Conservation (phyloP, 2,329 filamentous ascomycete species). For the Botryotinia globosa region DNA sequence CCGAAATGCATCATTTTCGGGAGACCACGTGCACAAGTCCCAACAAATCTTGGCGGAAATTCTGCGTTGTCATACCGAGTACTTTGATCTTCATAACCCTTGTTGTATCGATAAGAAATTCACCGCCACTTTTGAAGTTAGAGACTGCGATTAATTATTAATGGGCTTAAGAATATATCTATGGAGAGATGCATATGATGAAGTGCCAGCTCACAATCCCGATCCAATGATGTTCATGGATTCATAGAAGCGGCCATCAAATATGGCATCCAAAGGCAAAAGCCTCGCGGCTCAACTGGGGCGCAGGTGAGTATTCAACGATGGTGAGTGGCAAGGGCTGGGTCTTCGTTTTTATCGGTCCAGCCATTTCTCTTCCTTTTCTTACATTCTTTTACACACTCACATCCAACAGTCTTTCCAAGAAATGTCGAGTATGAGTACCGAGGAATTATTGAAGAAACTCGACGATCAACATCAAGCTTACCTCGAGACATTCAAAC, state of each 20-base stretch:
- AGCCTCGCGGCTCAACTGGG: constrained; percentile 4
- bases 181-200: not conserved
- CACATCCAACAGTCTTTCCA: not conserved
- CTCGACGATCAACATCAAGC: constrained; percentile 34
- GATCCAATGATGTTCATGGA: constrained; percentile 3
- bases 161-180: not conserved
- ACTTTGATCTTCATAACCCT: not conserved
- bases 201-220: not conserved
- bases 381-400: constrained; percentile 7
- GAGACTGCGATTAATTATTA: not conserved
- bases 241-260: not conserved
- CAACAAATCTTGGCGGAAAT: not conserved
- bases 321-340: not conserved
- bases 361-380: constrained; percentile 2
- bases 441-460: constrained; percentile 30
- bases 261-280: not conserved
- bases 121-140: constrained; percentile 10
- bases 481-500: constrained; percentile 31
- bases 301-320: not conserved
- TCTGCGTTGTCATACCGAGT: constrained; percentile 11
- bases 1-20: not conserved
- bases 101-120: constrained; percentile 8
- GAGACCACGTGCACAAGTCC: not conserved
- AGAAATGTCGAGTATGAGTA: constrained; percentile 16
- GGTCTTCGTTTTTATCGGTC: not conserved